These are phyloP conservation scores for Elsinoe fawcettii DNA, from an alignment of 2,329 filamentous ascomycete species.

Conservation along the genomic window DNA sequence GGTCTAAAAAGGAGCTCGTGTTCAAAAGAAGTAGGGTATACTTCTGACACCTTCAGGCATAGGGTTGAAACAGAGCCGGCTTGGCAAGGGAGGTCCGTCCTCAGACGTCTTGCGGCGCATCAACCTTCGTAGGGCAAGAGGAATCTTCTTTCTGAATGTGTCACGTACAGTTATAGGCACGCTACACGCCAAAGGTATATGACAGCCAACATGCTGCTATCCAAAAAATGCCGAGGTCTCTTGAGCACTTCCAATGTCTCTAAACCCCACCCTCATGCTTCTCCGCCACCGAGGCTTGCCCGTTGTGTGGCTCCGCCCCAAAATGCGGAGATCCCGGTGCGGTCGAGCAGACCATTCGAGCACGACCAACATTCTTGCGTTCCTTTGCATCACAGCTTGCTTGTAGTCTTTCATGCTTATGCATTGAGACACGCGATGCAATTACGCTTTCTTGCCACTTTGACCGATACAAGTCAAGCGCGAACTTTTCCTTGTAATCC, in stretches of 20 bases:
- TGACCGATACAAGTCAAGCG: too few relatives aligned
- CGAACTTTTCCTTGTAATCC: too few relatives aligned
- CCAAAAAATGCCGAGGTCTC: too few relatives aligned
- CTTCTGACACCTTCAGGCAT: neutral
- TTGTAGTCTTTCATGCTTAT: too few relatives aligned
- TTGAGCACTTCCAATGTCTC: too few relatives aligned
- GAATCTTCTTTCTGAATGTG: neutral
- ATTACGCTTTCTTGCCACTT: too few relatives aligned
- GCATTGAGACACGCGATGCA: too few relatives aligned
- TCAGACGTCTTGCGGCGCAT: neutral
- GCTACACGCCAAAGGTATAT: neutral
- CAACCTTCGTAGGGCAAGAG: neutral
- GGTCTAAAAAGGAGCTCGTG: neutral
- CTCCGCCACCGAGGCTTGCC: neutral
- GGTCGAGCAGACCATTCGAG: too few relatives aligned
- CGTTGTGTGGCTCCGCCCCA: neutral
- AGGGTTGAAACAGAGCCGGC: conserved; percentile 8
- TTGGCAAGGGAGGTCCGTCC: conserved; percentile 1
- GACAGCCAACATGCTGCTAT: too few relatives aligned
- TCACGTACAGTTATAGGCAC: neutral
- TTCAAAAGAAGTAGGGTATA: neutral
- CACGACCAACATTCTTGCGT: too few relatives aligned
- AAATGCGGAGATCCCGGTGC: neutral
- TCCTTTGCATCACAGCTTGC: too few relatives aligned
- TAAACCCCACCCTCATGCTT: neutral